Conservation (phyloP, 345 rosid species). For the Melaleuca alternifolia region DNA sequence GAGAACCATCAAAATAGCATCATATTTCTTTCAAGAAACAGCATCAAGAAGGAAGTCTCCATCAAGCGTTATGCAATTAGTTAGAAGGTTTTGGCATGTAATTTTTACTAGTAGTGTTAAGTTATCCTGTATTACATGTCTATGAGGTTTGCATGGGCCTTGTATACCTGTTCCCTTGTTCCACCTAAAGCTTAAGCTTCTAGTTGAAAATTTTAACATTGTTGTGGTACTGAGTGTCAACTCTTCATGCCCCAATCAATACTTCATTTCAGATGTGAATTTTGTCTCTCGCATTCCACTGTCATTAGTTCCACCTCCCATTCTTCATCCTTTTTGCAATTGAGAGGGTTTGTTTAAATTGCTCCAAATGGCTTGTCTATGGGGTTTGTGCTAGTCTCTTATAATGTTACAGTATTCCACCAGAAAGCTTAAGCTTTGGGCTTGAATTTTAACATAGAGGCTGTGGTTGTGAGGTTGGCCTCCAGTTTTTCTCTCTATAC, state of each 20-base stretch:
- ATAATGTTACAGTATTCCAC: neutral
- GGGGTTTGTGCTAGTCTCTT: neutral
- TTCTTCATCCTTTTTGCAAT: neutral
- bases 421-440: neutral
- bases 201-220: neutral
- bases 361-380: too few relatives aligned
- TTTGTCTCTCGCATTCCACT: neutral
- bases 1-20: neutral
- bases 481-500: neutral
- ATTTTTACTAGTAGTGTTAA: neutral
- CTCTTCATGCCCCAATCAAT: neutral
- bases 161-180: neutral
- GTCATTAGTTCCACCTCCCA: neutral
- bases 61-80: neutral
- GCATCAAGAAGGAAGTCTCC: neutral
- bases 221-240: neutral
- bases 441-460: neutral
- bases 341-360: too few relatives aligned
- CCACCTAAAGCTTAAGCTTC: neutral
- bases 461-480: neutral
- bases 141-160: neutral
- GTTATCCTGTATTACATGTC: neutral
- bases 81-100: neutral
- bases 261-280: neutral
- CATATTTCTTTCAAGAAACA: neutral